Evolutionary conservation across 202 grass and related monocot species (phyloP).

Genomic region (Dendrocalamus latiflorus): DNA sequence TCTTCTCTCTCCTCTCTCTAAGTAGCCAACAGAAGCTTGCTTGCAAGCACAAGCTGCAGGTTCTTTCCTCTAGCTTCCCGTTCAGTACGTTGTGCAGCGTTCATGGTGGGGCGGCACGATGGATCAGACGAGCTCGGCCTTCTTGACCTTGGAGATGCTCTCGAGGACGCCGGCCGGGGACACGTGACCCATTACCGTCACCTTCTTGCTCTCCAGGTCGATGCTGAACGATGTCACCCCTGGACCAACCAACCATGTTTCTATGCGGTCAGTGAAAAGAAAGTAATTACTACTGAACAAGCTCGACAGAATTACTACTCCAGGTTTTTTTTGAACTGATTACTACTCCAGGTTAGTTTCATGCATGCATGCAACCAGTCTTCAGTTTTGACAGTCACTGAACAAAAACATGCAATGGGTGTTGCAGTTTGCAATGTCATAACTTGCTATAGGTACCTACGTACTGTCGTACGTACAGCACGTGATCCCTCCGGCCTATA

Average conservation of each 20-base stretch:
- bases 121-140: conserved; percentile 75
- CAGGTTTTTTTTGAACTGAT: too few species aligned
- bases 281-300: not conserved
- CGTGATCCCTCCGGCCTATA: not conserved
- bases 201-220: conserved; percentile 95
- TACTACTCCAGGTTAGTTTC: not conserved
- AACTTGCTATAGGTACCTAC: not conserved
- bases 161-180: conserved; percentile 82
- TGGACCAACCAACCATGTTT: conserved; percentile 6
- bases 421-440: not conserved
- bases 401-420: not conserved
- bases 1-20: not conserved
- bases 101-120: conserved; percentile 16
- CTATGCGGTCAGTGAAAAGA: not conserved
- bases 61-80: too few species aligned
- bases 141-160: conserved; percentile 99
- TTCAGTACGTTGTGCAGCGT: too few species aligned
- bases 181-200: conserved; percentile 98
- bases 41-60: not conserved
- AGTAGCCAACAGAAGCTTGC: not conserved
- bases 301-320: not conserved
- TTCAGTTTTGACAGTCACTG: conserved; percentile 6
- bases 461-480: not conserved
- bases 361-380: not conserved
- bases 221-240: conserved; percentile 99